Evolutionary conservation across 1,284 basidiomycete species (phyloP).

Genomic region (Naganishia liquefaciens): DNA sequence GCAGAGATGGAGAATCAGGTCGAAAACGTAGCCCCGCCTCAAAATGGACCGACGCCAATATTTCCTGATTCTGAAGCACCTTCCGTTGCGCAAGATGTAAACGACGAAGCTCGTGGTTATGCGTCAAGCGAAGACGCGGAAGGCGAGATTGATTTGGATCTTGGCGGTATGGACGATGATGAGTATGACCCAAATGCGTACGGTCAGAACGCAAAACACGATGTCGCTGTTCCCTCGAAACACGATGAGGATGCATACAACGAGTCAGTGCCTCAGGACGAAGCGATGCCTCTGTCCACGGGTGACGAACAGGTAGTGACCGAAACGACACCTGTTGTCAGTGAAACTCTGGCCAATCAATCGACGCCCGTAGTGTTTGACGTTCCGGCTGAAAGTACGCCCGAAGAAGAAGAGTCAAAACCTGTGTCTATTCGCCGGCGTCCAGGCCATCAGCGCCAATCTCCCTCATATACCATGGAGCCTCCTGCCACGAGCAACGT

Average conservation of each 20-base stretch:
- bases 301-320: neutral
- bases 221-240: neutral
- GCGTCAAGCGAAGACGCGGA: slow-evolving; percentile 30
- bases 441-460: slow-evolving; percentile 30
- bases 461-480: slow-evolving; percentile 28
- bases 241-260: slow-evolving; percentile 19
- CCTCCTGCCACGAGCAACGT: slow-evolving; percentile 14
- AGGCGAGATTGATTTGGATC: slow-evolving; percentile 31
- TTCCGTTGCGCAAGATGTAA: too few relatives aligned
- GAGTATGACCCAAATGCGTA: slow-evolving; percentile 19
- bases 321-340: neutral
- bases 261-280: slow-evolving; percentile 1
- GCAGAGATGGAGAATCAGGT: slow-evolving; percentile 14
- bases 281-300: slow-evolving; percentile 9
- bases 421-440: slow-evolving; percentile 20
- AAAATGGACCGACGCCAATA: neutral
- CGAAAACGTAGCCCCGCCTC: slow-evolving; percentile 5
- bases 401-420: slow-evolving; percentile 4
- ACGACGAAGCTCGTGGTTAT: slow-evolving; percentile 1
- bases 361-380: neutral
- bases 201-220: slow-evolving; percentile 4
- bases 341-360: neutral
- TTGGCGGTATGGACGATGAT: slow-evolving; percentile 19
- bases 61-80: neutral
- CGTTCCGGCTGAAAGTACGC: neutral